A percentile compares a stretch with the other conserved stretches of the same genome.
Evolutionary conservation across 345 rosid species (phyloP).

Genomic region (Pugionium dolabratum): DNA sequence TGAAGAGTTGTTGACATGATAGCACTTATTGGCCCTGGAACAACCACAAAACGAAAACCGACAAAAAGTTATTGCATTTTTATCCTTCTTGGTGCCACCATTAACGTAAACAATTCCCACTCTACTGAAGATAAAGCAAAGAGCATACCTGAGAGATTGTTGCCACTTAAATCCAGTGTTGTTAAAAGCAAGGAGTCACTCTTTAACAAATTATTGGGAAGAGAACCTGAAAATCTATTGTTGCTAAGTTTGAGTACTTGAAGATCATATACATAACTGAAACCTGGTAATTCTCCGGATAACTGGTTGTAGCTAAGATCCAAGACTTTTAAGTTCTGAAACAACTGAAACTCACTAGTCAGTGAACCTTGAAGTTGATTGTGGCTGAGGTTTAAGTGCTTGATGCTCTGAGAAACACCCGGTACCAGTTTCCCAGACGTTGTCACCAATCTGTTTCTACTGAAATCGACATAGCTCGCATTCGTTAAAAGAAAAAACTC

Average conservation of each 20-base stretch:
- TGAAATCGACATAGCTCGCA: constrained; percentile 79
- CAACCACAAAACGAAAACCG: constrained; percentile 23
- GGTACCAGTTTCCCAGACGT: constrained; percentile 70
- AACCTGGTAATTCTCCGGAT: constrained; percentile 94
- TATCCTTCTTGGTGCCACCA: constrained; percentile 1
- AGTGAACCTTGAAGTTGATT: constrained; percentile 86
- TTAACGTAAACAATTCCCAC: constrained; percentile 12
- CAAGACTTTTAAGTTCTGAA: constrained; percentile 72
- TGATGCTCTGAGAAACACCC: constrained; percentile 74
- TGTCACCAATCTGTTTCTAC: constrained; percentile 64
- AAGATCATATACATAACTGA: constrained; percentile 85
- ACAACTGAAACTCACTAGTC: constrained; percentile 65
- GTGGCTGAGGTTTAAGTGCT: constrained; percentile 75
- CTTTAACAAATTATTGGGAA: constrained; percentile 82
- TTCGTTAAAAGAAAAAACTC: constrained; percentile 80
- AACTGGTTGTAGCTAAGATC: constrained; percentile 91
- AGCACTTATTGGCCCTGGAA: constrained; percentile 73
- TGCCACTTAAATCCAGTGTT: constrained; percentile 84
- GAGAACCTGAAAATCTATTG: constrained; percentile 76
- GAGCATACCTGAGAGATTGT: constrained; percentile 84
- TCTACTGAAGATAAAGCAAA: constrained; percentile 11
- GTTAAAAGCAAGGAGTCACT: constrained; percentile 84
- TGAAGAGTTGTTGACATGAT: constrained; percentile 80
- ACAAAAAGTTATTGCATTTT: background rate
- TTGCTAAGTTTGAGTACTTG: constrained; percentile 88